Evolutionary conservation across 2,329 filamentous ascomycete species (phyloP).

Genomic region (Trichoderma koningii): DNA sequence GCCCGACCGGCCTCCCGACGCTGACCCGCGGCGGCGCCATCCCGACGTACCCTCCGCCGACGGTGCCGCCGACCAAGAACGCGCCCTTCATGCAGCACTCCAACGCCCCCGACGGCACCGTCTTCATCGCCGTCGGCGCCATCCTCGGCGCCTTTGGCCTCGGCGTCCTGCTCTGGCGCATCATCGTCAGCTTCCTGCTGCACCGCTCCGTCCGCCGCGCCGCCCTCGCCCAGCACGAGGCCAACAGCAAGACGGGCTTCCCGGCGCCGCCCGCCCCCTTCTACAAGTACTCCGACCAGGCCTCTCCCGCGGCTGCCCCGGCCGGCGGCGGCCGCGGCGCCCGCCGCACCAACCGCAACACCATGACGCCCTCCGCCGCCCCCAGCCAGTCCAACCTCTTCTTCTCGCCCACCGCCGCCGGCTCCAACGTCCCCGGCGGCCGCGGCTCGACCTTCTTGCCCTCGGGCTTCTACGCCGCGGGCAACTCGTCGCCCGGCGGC

Average conservation of each 20-base stretch:
- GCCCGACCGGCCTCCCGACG: conserved; percentile 44
- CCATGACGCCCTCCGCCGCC: conserved; percentile 53
- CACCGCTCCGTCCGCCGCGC: conserved; percentile 89
- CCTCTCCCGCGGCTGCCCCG: conserved; percentile 52
- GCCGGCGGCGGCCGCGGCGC: conserved; percentile 49
- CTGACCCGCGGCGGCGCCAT: conserved; percentile 44
- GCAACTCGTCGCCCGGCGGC: conserved; percentile 53
- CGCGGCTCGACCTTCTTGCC: conserved; percentile 82
- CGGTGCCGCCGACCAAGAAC: conserved; percentile 77
- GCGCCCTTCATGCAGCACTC: conserved; percentile 94
- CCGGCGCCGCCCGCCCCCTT: conserved; percentile 59
- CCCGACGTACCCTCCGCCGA: conserved; percentile 67
- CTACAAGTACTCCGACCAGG: conserved; percentile 65
- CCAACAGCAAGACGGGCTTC: conserved; percentile 70
- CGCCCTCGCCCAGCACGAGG: conserved; percentile 70
- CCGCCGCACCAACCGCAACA: conserved; percentile 55
- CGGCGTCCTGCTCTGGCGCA: conserved; percentile 85
- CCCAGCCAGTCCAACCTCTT: conserved; percentile 75
- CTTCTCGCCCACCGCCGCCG: conserved; percentile 87
- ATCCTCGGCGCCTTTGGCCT: conserved; percentile 81
- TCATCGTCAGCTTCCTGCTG: conserved; percentile 83
- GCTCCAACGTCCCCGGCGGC: conserved; percentile 60
- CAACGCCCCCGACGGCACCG: conserved; percentile 82
- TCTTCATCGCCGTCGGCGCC: conserved; percentile 93
- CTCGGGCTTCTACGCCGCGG: conserved; percentile 85